Base-by-base conservation (phyloP, 495 filamentous ascomycete genomes). In the Penicillium subrubescens region DNA sequence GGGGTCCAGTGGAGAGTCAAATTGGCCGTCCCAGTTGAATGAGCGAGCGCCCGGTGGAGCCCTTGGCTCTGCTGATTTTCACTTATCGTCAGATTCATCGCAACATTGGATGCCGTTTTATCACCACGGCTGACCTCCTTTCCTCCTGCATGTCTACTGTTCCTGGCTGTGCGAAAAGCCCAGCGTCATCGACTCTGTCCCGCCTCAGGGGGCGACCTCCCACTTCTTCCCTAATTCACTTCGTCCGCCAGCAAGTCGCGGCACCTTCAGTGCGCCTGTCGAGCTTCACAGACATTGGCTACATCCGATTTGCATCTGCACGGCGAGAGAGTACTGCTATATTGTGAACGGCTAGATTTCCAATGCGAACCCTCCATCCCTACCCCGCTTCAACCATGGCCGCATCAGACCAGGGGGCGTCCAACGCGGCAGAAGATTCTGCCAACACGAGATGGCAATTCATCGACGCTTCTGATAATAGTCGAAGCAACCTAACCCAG, bases 381-480 rank as follows among this genome's bases (percentile, higher is more conserved):
- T 51, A 52, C 21, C 17, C 27, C 19, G 33, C 52, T 34, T 43
- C 37, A 55, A 63, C 44, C 3, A 75, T 73, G 72, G 56, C 74
- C n/a, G 43, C 54, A 57, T 5, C 61, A 37, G 52, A 57, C 23
- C 17, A 48, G 0, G 17, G 31, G 2, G 33, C 14, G n/a, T 37
- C 60, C 31, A 61, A 41, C 53, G 43, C 51, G 31, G 19, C 57
- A 6, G 14, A 61, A 35, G 65, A 61, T 14, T 25, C 59, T 37
- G 44, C 62, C 50, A 64, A 67, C 29, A 67, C 65, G 44, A 73
- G 74, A 31, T 81, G 77, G 75, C 78, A 80, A 60, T 81, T 81
- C 57, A 81, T 81, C 62, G 77, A 81, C 50, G 59, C 72, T 59
- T 78, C 79, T 10, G 72, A 75, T 23, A 75, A 79, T 39, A 75